phyloP scores from a whole-genome alignment of 805 yeast genomes.

The Candida berthetii region DNA sequence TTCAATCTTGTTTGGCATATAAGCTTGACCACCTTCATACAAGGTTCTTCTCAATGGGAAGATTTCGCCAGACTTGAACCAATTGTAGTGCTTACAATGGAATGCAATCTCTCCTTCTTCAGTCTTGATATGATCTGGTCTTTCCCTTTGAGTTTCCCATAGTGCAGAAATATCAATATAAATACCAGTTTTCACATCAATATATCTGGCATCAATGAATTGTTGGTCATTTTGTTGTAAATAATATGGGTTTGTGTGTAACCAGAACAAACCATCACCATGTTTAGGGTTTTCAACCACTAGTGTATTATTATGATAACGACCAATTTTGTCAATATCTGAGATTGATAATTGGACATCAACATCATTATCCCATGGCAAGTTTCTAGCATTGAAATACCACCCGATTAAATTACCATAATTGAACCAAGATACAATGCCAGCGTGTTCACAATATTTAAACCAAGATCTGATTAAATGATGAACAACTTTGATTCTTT shows the following conservation, averaged over 20 bases:
- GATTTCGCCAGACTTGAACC: constrained; percentile 22
- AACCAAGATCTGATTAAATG: constrained; percentile 49
- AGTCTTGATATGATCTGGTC: constrained; percentile 8
- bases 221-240: constrained; percentile 38
- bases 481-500: constrained; percentile 31
- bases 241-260: constrained; percentile 26
- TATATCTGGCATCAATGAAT: constrained; percentile 34
- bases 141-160: constrained; percentile 12
- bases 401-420: constrained; percentile 61
- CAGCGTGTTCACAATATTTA: constrained; percentile 36
- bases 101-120: constrained; percentile 6
- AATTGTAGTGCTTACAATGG: constrained; percentile 17
- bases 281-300: constrained; percentile 34
- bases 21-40: constrained; percentile 38
- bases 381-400: constrained; percentile 50
- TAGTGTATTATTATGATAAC: constrained; percentile 41
- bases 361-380: constrained; percentile 59
- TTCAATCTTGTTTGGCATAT: constrained; percentile 32
- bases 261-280: constrained; percentile 28
- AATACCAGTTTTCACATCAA: constrained; percentile 41
- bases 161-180: constrained; percentile 43
- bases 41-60: constrained; percentile 33
- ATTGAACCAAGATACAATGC: constrained; percentile 50
- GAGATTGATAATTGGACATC: constrained; percentile 53
- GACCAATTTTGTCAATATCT: constrained; percentile 36